Conservation (phyloP, 495 filamentous ascomycete species). For the Hypoxylon fragiforme region DNA sequence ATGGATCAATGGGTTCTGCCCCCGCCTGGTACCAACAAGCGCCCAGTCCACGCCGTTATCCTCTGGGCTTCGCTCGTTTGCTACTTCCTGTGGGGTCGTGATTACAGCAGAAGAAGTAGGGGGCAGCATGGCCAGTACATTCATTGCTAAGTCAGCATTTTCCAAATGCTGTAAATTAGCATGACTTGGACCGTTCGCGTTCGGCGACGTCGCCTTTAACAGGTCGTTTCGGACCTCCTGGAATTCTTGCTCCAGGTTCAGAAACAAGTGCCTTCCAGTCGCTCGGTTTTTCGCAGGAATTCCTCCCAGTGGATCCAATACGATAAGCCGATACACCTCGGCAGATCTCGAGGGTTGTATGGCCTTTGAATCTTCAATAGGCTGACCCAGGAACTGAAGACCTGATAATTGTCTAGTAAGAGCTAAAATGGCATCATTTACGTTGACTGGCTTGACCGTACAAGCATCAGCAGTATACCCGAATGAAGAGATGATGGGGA, state of each 20-base stretch:
- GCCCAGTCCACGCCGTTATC: conserved; percentile 45
- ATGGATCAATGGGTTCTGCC: conserved; percentile 92
- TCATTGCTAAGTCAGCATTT: conserved; percentile 72
- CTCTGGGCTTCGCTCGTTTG: conserved; percentile 53
- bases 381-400: conserved; percentile 42
- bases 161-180: conserved; percentile 55
- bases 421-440: conserved; percentile 71
- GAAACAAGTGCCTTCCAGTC: conserved; percentile 79
- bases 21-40: conserved; percentile 64
- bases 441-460: conserved; percentile 55
- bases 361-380: conserved; percentile 50
- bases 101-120: conserved; percentile 83
- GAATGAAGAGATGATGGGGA: conserved; percentile 75
- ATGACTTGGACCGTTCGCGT: conserved; percentile 3
- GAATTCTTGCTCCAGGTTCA: conserved; percentile 95
- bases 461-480: conserved; percentile 67
- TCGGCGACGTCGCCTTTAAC: conserved; percentile 4
- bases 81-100: conserved; percentile 81
- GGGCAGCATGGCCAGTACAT: conserved; percentile 75
- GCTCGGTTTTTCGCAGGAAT: conserved; percentile 72
- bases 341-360: conserved; percentile 54
- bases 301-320: conserved; percentile 86
- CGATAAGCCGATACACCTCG: conserved; percentile 80
- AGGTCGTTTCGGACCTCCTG: conserved; percentile 66
- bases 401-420: conserved; percentile 74